A percentile compares a stretch with the other conserved stretches of the same genome.
These are phyloP conservation scores for Rosa multiflora DNA, from an alignment of 306 rosid genomes.

Conservation along the genomic window DNA sequence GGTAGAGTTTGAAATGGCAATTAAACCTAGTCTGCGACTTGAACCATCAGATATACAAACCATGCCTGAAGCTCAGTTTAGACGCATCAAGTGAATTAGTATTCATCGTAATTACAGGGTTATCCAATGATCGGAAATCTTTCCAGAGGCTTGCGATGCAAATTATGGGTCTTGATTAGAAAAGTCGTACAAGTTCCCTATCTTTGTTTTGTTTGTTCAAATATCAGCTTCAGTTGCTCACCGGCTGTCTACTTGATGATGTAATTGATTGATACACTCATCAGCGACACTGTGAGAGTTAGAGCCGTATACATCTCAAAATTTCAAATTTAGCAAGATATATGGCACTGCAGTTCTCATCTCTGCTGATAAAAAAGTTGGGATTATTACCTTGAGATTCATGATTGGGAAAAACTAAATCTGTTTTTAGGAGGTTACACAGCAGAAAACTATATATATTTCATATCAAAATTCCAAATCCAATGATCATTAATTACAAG, in stretches of 20 bases:
- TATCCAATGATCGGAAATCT: neutral
- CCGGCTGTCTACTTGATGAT: neutral
- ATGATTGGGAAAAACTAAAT: neutral
- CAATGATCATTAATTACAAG: slow-evolving; percentile 38
- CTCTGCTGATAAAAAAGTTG: neutral
- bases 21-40: neutral
- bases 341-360: no score
- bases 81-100: neutral
- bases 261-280: neutral
- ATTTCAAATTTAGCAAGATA: neutral
- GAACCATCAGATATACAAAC: neutral
- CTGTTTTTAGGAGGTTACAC: neutral
- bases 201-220: neutral
- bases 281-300: neutral
- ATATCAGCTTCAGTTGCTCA: neutral
- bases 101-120: neutral
- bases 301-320: neutral
- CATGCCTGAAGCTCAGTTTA: neutral
- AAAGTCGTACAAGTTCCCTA: neutral
- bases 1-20: neutral
- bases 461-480: slow-evolving; percentile 22
- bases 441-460: neutral
- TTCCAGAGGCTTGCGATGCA: neutral
- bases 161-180: neutral
- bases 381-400: neutral